A percentile compares a stretch with the other conserved stretches of the same genome.
Conservation (phyloP, 73 alveolate genomes). For the Stentor coeruleus region DNA sequence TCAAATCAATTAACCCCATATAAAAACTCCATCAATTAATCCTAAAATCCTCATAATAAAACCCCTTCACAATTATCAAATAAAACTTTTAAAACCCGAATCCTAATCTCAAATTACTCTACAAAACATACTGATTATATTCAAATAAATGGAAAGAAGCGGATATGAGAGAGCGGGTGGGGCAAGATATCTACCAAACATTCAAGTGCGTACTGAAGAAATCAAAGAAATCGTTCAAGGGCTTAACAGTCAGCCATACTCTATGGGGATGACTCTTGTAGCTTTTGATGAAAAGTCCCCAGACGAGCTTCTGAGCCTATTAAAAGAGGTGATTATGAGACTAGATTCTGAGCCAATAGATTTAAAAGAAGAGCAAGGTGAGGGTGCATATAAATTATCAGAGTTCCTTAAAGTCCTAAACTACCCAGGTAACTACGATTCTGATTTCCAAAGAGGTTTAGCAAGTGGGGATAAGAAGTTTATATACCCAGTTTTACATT, state of each 20-base stretch:
- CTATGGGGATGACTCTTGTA: constrained; percentile 69
- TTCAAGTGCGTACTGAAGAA: constrained; percentile 50
- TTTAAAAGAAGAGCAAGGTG: constrained; percentile 66
- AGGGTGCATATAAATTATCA: constrained; percentile 62
- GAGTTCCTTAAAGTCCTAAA: constrained; percentile 79
- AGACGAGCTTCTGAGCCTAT: constrained; percentile 75
- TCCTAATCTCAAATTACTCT: too few relatives aligned
- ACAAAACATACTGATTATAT: too few relatives aligned
- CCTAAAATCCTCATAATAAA: too few relatives aligned
- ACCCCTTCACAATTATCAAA: too few relatives aligned
- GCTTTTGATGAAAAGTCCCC: constrained; percentile 89
- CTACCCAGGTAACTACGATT: constrained; percentile 68
- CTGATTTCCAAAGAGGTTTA: constrained; percentile 63
- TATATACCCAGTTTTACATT: constrained; percentile 68
- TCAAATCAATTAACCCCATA: too few relatives aligned
- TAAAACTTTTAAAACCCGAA: too few relatives aligned
- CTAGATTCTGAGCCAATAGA: constrained; percentile 69
- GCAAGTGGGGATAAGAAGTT: constrained; percentile 84
- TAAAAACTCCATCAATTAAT: too few relatives aligned
- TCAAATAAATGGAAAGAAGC: neutral
- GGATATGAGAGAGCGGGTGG: constrained; percentile 13
- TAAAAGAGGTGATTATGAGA: constrained; percentile 70
- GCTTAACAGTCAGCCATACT: constrained; percentile 78
- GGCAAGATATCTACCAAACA: neutral
- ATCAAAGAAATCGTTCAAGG: constrained; percentile 80